Conservation (phyloP, 2,329 filamentous ascomycete genomes). For the Bimuria novae-zelandiae region DNA sequence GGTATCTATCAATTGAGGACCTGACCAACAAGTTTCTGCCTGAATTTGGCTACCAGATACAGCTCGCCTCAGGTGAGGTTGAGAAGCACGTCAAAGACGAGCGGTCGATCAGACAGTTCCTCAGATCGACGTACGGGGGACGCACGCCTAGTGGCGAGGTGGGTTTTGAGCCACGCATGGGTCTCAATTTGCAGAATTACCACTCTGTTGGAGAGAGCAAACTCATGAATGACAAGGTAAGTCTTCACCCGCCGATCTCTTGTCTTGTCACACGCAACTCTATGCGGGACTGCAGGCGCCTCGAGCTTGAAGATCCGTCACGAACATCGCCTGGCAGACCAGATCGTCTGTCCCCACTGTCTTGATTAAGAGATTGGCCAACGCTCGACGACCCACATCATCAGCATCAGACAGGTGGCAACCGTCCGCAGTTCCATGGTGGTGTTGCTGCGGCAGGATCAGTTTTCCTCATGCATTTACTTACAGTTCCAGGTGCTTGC, state of each 20-base stretch:
- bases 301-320: background rate
- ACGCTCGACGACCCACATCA: background rate
- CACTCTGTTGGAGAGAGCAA: conserved; percentile 60
- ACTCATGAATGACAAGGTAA: conserved; percentile 65
- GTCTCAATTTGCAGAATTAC: conserved; percentile 68
- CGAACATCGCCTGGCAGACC: background rate
- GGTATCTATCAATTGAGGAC: conserved; percentile 62
- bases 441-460: background rate
- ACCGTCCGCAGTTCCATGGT: too few relatives aligned
- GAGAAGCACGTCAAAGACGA: conserved; percentile 55
- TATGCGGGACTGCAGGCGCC: background rate
- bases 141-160: conserved; percentile 58
- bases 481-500: conserved; percentile 58
- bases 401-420: too few relatives aligned
- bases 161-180: conserved; percentile 64
- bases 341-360: background rate
- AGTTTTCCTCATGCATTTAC: conserved; percentile 4
- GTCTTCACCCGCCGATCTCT: conserved; percentile 17
- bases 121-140: conserved; percentile 74
- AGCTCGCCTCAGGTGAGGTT: conserved; percentile 69
- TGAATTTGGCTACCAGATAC: conserved; percentile 83
- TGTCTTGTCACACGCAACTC: background rate
- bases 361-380: background rate
- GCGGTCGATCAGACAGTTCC: conserved; percentile 69
- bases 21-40: conserved; percentile 62